phyloP scores from a whole-genome alignment of 257 asterid species.

The Lantana camara region DNA sequence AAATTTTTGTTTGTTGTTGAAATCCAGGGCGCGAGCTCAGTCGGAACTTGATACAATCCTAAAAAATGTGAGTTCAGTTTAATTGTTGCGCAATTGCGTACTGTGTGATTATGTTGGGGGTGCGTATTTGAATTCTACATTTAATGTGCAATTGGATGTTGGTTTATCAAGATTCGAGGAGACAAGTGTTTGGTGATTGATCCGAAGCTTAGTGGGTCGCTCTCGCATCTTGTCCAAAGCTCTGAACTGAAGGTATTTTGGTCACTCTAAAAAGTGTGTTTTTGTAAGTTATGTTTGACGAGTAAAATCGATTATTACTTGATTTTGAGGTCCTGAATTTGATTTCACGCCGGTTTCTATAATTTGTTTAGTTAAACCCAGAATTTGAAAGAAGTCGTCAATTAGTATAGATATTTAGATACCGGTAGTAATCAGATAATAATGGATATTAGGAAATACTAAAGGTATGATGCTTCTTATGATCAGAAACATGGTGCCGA shows the following conservation, averaged over 20 bases:
- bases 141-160: constrained; percentile 10
- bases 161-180: constrained; percentile 70
- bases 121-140: background rate
- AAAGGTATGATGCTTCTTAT: constrained; percentile 16
- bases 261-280: background rate
- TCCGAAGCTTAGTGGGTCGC: constrained; percentile 93
- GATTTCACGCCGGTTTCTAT: background rate
- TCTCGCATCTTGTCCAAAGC: constrained; percentile 79
- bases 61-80: constrained; percentile 61
- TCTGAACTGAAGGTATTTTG: constrained; percentile 75
- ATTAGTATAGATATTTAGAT: background rate
- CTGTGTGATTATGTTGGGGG: constrained; percentile 8
- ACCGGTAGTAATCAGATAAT: background rate
- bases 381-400: background rate
- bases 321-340: background rate
- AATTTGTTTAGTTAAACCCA: constrained; percentile 1
- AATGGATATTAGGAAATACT: background rate
- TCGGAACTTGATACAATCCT: constrained; percentile 74
- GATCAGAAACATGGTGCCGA: constrained; percentile 92
- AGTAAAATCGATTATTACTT: background rate
- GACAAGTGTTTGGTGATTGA: constrained; percentile 92
- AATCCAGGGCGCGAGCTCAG: constrained; percentile 74
- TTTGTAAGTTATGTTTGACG: background rate
- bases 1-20: constrained; percentile 20
- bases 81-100: background rate